Percentiles rank a stretch among this genome's conserved stretches.
These are phyloP conservation scores for Dichotomopilus funicola DNA, from an alignment of 2,329 filamentous ascomycete species.

Conservation along the genomic window DNA sequence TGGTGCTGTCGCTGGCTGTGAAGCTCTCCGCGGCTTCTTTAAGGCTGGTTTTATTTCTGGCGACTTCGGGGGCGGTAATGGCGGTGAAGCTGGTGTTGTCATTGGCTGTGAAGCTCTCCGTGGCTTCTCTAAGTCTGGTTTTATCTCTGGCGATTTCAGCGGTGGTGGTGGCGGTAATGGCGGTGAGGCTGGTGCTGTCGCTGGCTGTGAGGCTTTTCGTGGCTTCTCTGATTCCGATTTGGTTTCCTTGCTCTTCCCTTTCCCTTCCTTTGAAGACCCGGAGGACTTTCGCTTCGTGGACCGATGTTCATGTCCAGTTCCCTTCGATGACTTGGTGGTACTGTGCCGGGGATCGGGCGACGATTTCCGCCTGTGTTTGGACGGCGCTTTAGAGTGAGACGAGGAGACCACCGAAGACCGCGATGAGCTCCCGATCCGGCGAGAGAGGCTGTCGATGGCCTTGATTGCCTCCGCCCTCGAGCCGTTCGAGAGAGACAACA, in stretches of 20 bases:
- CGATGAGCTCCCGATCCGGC: conserved; percentile 25
- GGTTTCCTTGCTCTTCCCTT: not conserved
- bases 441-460: conserved; percentile 43
- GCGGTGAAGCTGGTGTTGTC: too few species aligned
- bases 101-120: too few species aligned
- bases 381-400: conserved; percentile 9
- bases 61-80: too few species aligned
- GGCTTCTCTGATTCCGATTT: not conserved
- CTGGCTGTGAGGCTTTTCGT: not conserved
- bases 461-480: conserved; percentile 43
- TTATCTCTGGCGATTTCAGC: not conserved
- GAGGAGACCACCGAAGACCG: conserved; percentile 17
- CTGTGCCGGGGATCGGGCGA: conserved; percentile 1
- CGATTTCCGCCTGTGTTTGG: conserved; percentile 6
- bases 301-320: not conserved
- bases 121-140: too few species aligned
- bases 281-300: conserved; percentile 1
- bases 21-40: too few species aligned
- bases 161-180: not conserved
- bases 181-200: not conserved
- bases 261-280: not conserved
- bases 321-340: not conserved
- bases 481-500: conserved; percentile 41
- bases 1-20: too few species aligned
- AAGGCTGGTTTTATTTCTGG: too few species aligned